Evolutionary conservation across 768 basidiomycete species (phyloP), one percentile per base, ranked within the genome.

Genomic region (Amanita muscaria): DNA sequence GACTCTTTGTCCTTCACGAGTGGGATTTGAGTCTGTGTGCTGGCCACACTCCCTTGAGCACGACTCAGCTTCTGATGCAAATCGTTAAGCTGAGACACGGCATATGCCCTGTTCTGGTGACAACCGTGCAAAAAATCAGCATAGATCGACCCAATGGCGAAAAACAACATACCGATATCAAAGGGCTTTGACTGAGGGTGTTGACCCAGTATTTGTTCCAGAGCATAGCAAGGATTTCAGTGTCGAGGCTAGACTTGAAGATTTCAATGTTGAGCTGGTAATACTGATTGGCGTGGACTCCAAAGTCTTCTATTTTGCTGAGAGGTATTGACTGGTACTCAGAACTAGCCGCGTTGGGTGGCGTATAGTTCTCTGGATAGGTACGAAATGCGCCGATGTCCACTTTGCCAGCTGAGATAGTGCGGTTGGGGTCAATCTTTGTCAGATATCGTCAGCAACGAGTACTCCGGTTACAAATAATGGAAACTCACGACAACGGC

Each of bases 201-300:
- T 92, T 92, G 19, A 96, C 90, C 96, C 96, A 99, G 56, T 99
- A 99, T 64, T 97, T 98, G 66, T 99, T 98, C 94, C 94, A 98
- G 43, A 99, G 64, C 58, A 93, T 66, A 16, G 87, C 88, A 33
- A 99, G 72, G 2, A 99, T 67, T 56, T 92, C 81, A 23, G 80
- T 82, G 59, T 99, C 96, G 40, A 93, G 65, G 48, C 75, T 80
- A 19, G 83, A 88, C 63, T 96, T 97, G 78, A 96, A 99, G 42
- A 97, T 84, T 59, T 92, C 83, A 14, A 99, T 85, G 24, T 94
- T 92, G 11, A 99, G 73, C 18, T 79, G 86, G 60, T 99, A 99
- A 61, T 99, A 99, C 49, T 89, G 83, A 56, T 88, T 88, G 25
- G 94, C 92, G 56, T 99, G 96, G 3, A 97, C 96, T 61, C 96